These are phyloP conservation scores for Fusarium euwallaceae DNA, from an alignment of 2,329 filamentous ascomycete genomes.

Conservation along the genomic window DNA sequence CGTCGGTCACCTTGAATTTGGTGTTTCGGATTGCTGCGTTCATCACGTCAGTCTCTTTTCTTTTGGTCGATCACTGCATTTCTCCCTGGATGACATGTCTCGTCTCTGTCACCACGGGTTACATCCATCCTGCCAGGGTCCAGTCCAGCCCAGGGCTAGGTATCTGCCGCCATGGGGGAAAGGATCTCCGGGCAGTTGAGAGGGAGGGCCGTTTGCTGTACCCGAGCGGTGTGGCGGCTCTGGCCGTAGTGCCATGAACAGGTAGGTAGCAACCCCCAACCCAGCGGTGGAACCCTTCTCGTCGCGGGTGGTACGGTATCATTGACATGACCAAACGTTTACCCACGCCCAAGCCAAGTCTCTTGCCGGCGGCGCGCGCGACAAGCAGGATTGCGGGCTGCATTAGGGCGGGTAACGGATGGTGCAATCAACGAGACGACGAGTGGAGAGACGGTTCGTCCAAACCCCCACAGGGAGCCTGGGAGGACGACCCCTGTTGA, in stretches of 20 bases:
- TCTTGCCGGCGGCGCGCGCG: constrained; percentile 26
- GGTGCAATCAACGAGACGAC: constrained; percentile 31
- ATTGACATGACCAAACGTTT: constrained; percentile 31
- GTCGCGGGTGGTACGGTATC: constrained; percentile 37
- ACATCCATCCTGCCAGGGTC: constrained; percentile 22
- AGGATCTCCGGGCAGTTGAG: constrained; percentile 33
- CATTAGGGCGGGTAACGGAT: constrained; percentile 34
- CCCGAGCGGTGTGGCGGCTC: constrained; percentile 36
- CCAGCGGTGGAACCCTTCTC: constrained; percentile 10
- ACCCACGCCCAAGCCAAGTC: constrained; percentile 24
- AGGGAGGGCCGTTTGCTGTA: constrained; percentile 23
- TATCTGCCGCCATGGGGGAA: constrained; percentile 37
- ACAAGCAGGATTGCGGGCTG: constrained; percentile 33
- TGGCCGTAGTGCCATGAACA: constrained; percentile 20
- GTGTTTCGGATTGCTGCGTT: constrained; percentile 89
- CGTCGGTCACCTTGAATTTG: constrained; percentile 96
- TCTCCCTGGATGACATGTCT: constrained; percentile 1
- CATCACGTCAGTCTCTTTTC: constrained; percentile 44
- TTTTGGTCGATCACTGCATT: constrained; percentile 15
- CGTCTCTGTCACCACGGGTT: constrained; percentile 16
- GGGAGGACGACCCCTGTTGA: constrained; percentile 19
- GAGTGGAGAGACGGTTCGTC: constrained; percentile 25
- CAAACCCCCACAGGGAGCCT: constrained; percentile 38
- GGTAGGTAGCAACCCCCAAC: constrained; percentile 23
- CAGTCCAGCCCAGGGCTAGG: constrained; percentile 5